Conservation (phyloP, 1,284 basidiomycete genomes). For the Omphalotus olearius region DNA sequence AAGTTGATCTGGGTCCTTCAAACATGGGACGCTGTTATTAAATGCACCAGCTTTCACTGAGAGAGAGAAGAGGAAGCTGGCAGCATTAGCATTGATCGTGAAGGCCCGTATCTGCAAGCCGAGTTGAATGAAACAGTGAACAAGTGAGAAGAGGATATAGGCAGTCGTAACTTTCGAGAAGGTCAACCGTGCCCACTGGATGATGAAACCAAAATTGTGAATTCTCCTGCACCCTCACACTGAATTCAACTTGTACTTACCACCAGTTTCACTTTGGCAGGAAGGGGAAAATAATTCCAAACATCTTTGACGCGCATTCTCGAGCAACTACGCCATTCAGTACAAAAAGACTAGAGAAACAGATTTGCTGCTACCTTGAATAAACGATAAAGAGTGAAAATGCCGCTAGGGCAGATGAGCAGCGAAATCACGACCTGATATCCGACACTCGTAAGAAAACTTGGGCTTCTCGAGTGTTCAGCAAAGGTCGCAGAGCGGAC, state of each 20-base stretch:
- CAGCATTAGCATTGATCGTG: constrained; percentile 57
- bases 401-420: constrained; percentile 42
- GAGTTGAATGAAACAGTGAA: constrained; percentile 67
- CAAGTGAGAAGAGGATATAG: constrained; percentile 64
- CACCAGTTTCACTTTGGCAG: constrained; percentile 45
- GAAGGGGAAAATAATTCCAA: constrained; percentile 35
- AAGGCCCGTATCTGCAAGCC: constrained; percentile 66
- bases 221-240: background rate
- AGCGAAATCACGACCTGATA: constrained; percentile 18
- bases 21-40: constrained; percentile 50
- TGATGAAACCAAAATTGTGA: constrained; percentile 8
- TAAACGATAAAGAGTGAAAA: constrained; percentile 26
- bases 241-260: constrained; percentile 33
- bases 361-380: background rate
- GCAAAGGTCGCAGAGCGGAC: constrained; percentile 31
- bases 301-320: constrained; percentile 45
- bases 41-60: constrained; percentile 45
- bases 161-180: constrained; percentile 60
- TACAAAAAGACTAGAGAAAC: constrained; percentile 8
- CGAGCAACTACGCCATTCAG: background rate
- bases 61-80: constrained; percentile 46
- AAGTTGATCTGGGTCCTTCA: constrained; percentile 35
- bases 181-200: constrained; percentile 66
- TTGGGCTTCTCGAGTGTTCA: constrained; percentile 15
- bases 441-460: constrained; percentile 18